A percentile compares a stretch with the other conserved stretches of the same genome.
phyloP scores from a whole-genome alignment of 768 basidiomycete genomes.

The Pulveroboletus sp. region DNA sequence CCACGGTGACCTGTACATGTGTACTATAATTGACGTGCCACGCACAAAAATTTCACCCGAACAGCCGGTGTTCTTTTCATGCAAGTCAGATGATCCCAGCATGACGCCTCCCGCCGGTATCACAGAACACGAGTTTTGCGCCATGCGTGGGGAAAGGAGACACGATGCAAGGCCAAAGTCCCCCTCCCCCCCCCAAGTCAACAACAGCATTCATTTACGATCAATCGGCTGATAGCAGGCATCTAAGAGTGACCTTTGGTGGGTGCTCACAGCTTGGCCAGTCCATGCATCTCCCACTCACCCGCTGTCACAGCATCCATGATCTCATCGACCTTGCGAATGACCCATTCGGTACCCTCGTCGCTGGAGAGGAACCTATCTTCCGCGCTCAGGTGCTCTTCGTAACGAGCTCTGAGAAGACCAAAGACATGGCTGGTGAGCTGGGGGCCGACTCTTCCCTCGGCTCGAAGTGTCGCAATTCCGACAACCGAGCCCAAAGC shows the following conservation, averaged over 20 bases:
- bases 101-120: constrained; percentile 15
- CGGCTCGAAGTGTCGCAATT: constrained; percentile 79
- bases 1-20: constrained; percentile 27
- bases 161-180: constrained; percentile 28
- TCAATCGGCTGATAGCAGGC: constrained; percentile 30
- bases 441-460: constrained; percentile 81
- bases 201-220: constrained; percentile 20
- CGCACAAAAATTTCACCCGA: constrained; percentile 21
- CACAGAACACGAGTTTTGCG: constrained; percentile 27
- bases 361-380: constrained; percentile 80
- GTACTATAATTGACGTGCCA: constrained; percentile 31
- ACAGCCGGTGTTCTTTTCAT: constrained; percentile 18
- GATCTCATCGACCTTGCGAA: constrained; percentile 77
- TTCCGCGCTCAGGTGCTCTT: constrained; percentile 56
- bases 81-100: constrained; percentile 15
- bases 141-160: constrained; percentile 30
- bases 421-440: constrained; percentile 87
- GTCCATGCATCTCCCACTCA: constrained; percentile 36
- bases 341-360: constrained; percentile 85
- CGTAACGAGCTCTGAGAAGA: constrained; percentile 74
- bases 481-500: constrained; percentile 81
- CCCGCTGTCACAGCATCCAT: constrained; percentile 63
- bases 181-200: constrained; percentile 12
- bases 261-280: constrained; percentile 56
- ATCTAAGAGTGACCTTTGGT: constrained; percentile 20